Base-by-base conservation (phyloP, 2,329 filamentous ascomycete species). In the Colletotrichum brevisporum region DNA sequence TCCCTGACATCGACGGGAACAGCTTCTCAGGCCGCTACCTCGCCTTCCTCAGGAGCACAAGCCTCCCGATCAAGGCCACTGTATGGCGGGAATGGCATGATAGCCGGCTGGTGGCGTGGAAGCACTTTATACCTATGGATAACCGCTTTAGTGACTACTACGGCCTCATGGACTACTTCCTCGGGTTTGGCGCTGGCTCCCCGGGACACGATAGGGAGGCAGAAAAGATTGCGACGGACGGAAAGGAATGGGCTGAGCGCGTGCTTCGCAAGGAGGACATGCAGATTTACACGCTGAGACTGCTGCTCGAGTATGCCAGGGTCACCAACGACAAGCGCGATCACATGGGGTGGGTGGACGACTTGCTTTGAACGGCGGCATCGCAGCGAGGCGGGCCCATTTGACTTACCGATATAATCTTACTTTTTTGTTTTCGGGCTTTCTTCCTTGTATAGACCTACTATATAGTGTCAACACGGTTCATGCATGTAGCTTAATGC, bases 11-110 rank as follows among this genome's bases (percentile, higher is more conserved):
- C 65, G 93, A 95, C 78, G 93, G 93, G 31, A 90, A 92, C 80
- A 89, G 86, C 2, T 92, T 92, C 75, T 91, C 88, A 26, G 91
- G 90, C 1, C 87, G 91, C 5, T 93, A 91, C 75, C 85, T 90
- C 5, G 89, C 87, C 0, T 94, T 95, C 77, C 81, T 95, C 24
- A 84, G 87, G 41, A 92, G 89, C 36, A 92, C 89, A 2, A 90
- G 88, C n/a, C 78, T 95, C 8, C 91, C 91, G 0, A 88, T 96
- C 80, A 96, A 95, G 81, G 89, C 91, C 5, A 94, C 93, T 0
- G 82, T 95, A 21, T 96, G 91, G 80, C 86, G 88, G 21, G 93
- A 96, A 77, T 96, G 93, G 93, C 93, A 95, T 75, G 92, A 95
- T 76, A 87, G 86, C 53, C 85, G 93, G 3, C 83, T 95, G 1